Conservation (phyloP, 495 filamentous ascomycete genomes). For the Aspergillus coremiiformis region DNA sequence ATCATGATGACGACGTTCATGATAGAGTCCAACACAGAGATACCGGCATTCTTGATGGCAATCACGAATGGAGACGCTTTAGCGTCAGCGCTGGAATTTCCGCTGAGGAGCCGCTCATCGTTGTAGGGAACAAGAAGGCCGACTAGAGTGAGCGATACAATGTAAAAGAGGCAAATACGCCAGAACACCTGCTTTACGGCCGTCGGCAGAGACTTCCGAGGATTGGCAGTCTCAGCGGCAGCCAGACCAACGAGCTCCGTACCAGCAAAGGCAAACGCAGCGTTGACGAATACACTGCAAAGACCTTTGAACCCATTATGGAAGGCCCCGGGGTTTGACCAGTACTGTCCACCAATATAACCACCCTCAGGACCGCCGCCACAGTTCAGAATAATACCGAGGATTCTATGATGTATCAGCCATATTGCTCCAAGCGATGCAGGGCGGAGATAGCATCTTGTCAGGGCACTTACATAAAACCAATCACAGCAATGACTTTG, state of each 20-base stretch:
- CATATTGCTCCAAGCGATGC: neutral
- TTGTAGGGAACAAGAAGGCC: constrained; percentile 69
- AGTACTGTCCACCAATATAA: constrained; percentile 81
- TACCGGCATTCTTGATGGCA: constrained; percentile 73
- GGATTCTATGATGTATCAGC: constrained; percentile 45
- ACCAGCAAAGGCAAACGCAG: constrained; percentile 86
- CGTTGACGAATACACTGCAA: constrained; percentile 88
- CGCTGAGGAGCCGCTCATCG: constrained; percentile 52
- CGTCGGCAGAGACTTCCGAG: constrained; percentile 75
- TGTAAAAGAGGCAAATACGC: constrained; percentile 85
- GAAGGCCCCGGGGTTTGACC: constrained; percentile 82
- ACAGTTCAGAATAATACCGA: constrained; percentile 71
- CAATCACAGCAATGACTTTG: constrained; percentile 81
- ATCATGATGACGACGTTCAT: constrained; percentile 91
- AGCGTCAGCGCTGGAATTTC: constrained; percentile 50
- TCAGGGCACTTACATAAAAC: constrained; percentile 64
- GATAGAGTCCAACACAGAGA: constrained; percentile 65
- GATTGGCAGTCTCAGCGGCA: constrained; percentile 80
- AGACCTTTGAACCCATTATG: constrained; percentile 90
- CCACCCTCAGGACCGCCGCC: constrained; percentile 68
- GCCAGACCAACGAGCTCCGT: constrained; percentile 92
- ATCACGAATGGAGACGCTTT: constrained; percentile 85
- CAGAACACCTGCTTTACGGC: constrained; percentile 94
- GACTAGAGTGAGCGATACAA: constrained; percentile 65
- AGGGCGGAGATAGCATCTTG: neutral